Percentiles rank a stretch among this genome's conserved stretches.
Conservation (phyloP, 176 grass and related monocot species). For the Cenchrus purpureus region DNA sequence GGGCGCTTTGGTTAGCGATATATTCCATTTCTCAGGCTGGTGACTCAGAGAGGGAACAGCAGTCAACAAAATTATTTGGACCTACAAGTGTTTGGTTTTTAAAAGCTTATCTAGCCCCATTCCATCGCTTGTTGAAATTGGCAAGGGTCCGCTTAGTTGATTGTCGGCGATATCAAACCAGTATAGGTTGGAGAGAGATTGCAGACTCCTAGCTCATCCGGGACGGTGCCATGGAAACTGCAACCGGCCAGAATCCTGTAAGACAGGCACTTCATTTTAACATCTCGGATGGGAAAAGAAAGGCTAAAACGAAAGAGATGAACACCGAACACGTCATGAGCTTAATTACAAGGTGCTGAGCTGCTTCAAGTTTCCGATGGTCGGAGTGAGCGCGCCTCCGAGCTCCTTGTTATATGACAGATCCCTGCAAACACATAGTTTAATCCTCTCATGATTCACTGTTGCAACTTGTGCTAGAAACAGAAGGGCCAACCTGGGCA, state of each 20-base stretch:
- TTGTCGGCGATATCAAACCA: constrained; percentile 93
- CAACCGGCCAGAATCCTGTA: constrained; percentile 80
- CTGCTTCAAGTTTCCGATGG: constrained; percentile 78
- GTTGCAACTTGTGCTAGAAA: constrained; percentile 29
- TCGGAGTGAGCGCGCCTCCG: constrained; percentile 56
- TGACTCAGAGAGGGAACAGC: constrained; percentile 10
- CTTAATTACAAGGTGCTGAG: constrained; percentile 73
- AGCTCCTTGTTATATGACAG: constrained; percentile 76
- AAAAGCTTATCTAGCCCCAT: constrained; percentile 81
- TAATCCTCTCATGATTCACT: constrained; percentile 1
- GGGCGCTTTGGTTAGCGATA: neutral
- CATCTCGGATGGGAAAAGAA: neutral
- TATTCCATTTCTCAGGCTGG: neutral
- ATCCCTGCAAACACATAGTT: constrained; percentile 52
- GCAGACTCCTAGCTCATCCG: constrained; percentile 64
- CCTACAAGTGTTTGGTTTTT: constrained; percentile 88
- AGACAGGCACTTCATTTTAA: constrained; percentile 8
- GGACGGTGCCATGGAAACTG: constrained; percentile 78
- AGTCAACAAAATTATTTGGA: constrained; percentile 19
- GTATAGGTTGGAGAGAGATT: constrained; percentile 82
- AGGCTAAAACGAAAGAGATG: neutral
- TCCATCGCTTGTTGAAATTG: constrained; percentile 56
- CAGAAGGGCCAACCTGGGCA: neutral
- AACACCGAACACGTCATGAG: constrained; percentile 8
- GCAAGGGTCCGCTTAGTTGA: constrained; percentile 69